Evolutionary conservation across 805 yeast species (phyloP), one percentile per base, ranked within the genome.

Genomic region (Myxozyma neotropica): DNA sequence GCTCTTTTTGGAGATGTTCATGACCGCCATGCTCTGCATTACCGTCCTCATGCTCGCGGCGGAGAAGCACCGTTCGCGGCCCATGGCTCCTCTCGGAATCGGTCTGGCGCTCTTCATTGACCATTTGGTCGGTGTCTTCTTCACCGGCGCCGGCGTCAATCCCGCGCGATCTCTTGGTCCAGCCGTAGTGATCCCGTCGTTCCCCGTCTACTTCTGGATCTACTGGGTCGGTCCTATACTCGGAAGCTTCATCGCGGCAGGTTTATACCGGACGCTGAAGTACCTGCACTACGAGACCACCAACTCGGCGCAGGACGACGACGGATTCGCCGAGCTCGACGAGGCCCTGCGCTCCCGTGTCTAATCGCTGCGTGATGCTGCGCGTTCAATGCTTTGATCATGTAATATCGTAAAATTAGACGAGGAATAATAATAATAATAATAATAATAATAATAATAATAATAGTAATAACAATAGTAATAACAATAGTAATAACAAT

Each of bases 151-250:
- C 40, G 96, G 96, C 72, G 79, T 89, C 71, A 89, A 89, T 81
- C 96, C 96, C 58, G 96, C 96, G 47, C 84, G 96, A 80, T 78
- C 89, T 35, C 81, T 89, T 58, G 96, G 96, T 71, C 95, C 96
- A 54, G 81, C 85, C 72, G 78, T 89, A 61, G 95, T 91, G 60
- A 81, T 82, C 56, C 78, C 74, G 58, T 78, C 82, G 23, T 90
- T 90, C 85, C 95, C 96, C 36, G 73, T 70, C 70, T 89, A 89
- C 77, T 90, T 85, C 80, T 89, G 95, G 96, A 89, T 90, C 66
- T 89, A 89, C 81, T 89, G 95, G 94, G 83, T 89, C 58, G 96
- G 96, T 55, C 96, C 96, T 61, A 68, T 85, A 56, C 71, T 87
- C 59, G 96, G 96, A 65, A 76, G 92, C 10, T 61, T 80, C 57